Evolutionary conservation across 2,329 filamentous ascomycete species (phyloP), one percentile per base, ranked within the genome.

Genomic region (Hypocrella siamensis): DNA sequence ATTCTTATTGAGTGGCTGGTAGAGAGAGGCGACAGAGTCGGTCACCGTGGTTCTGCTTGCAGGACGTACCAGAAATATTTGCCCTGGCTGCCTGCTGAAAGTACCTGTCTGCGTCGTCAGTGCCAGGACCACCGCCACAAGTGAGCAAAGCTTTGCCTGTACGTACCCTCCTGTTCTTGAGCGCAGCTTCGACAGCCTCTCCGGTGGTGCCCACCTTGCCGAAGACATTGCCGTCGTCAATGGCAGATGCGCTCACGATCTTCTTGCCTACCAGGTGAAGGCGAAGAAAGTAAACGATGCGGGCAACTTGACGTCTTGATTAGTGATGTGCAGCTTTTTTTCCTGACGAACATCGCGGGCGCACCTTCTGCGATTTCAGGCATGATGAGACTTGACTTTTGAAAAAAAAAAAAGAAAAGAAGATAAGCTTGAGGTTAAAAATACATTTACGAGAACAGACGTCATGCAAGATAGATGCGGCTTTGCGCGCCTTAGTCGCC

Each of bases 41-140:
- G 21, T 22, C 21, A 8, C 8, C 21, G 8, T 22, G 8, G 12
- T 22, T 7, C 21, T 22, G 8, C 21, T 22, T 22, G 8, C 43
- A n/a, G 11, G 17, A 9, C 34, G n/a, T 24, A 70, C 75, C 90
- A 98, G 53, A 98, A 96, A 50, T 96, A 96, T 67, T 96, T 98
- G 8, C 90, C 90, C 51, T 94, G 90, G 37, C 80, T 84, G 4
- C 80, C 81, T 4, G 80, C 81, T 33, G 62, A 65, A 7, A 71
- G 36, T 4, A 75, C 73, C 61, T 63, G 30, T 6, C 26, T 8
- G 16, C 10, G 12, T 3, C 10, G 26, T 25, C 15, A 24, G 31
- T n/a, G n/a, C n/a, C n/a, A n/a, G n/a, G n/a, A n/a, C 14, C n/a
- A n/a, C 11, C 12, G 9, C 16, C 19, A 9, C 25, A n/a, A 11